A percentile compares a stretch with the other conserved stretches of the same genome.
Conservation (phyloP, 1,284 basidiomycete species). For the Calocybe gambosa region DNA sequence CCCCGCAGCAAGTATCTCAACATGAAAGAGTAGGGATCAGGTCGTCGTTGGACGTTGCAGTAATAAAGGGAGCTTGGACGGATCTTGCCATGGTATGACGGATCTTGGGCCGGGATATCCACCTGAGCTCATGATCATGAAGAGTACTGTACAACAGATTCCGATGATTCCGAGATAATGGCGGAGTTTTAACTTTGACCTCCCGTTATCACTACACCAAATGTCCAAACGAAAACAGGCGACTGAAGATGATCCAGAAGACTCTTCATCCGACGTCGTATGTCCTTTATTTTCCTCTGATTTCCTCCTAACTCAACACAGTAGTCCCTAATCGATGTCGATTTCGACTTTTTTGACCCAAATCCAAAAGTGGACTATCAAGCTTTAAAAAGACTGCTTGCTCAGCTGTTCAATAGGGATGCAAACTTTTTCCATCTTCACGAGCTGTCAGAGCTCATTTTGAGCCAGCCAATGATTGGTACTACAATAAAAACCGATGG, state of each 20-base stretch:
- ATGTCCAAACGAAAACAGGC: slow-evolving; percentile 32
- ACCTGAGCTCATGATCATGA: too few species aligned
- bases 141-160: too few species aligned
- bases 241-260: slow-evolving; percentile 20
- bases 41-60: neutral
- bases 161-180: too few species aligned
- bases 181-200: neutral
- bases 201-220: neutral
- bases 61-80: slow-evolving; percentile 3
- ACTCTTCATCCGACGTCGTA: slow-evolving; percentile 26
- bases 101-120: slow-evolving; percentile 1
- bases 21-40: slow-evolving; percentile 1
- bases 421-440: slow-evolving; percentile 65
- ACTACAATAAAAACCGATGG: slow-evolving; percentile 91
- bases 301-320: slow-evolving; percentile 14
- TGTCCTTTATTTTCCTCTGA: slow-evolving; percentile 10
- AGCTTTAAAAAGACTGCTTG: slow-evolving; percentile 75
- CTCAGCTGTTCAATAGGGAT: slow-evolving; percentile 81
- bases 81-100: slow-evolving; percentile 10
- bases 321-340: slow-evolving; percentile 61
- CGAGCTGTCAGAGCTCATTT: slow-evolving; percentile 73
- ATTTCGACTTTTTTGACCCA: slow-evolving; percentile 90
- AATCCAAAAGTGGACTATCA: slow-evolving; percentile 80
- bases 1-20: slow-evolving; percentile 3
- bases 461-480: slow-evolving; percentile 72